A percentile compares a stretch with the other conserved stretches of the same genome.
Conservation (phyloP, 768 basidiomycete genomes). For the Sistotremastrum suecicum region DNA sequence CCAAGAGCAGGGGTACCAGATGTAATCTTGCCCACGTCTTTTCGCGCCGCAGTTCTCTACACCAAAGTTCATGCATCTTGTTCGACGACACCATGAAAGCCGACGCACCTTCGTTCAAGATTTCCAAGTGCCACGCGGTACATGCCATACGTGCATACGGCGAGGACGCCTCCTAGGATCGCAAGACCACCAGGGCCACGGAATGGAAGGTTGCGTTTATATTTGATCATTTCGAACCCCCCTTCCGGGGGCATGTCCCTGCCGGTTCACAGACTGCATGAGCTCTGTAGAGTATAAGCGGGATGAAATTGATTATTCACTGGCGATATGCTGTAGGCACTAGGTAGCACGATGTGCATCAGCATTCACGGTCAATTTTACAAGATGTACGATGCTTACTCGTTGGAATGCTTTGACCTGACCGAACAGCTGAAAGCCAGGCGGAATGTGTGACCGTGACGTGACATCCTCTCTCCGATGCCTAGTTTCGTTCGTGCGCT, state of each 20-base stretch:
- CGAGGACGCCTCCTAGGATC: conserved; percentile 76
- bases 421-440: no score
- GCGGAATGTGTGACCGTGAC: conserved; percentile 19
- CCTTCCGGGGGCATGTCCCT: conserved; percentile 95
- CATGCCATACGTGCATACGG: conserved; percentile 82
- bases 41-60: conserved; percentile 87
- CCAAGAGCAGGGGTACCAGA: conserved; percentile 80
- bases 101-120: conserved; percentile 77
- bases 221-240: conserved; percentile 85
- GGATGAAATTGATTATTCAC: no score
- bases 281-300: no score
- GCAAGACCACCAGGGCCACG: conserved; percentile 74
- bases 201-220: conserved; percentile 90
- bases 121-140: conserved; percentile 86
- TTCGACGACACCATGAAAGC: conserved; percentile 6
- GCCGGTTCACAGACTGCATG: conserved; percentile 4
- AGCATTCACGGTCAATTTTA: no score
- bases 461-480: conserved; percentile 30
- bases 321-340: no score
- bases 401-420: no score
- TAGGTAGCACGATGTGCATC: no score
- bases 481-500: conserved; percentile 13
- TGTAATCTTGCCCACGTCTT: conserved; percentile 93
- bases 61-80: background rate
- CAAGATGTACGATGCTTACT: no score